Evolutionary conservation across 768 basidiomycete genomes (phyloP).

Genomic region (Russula dissimulans): DNA sequence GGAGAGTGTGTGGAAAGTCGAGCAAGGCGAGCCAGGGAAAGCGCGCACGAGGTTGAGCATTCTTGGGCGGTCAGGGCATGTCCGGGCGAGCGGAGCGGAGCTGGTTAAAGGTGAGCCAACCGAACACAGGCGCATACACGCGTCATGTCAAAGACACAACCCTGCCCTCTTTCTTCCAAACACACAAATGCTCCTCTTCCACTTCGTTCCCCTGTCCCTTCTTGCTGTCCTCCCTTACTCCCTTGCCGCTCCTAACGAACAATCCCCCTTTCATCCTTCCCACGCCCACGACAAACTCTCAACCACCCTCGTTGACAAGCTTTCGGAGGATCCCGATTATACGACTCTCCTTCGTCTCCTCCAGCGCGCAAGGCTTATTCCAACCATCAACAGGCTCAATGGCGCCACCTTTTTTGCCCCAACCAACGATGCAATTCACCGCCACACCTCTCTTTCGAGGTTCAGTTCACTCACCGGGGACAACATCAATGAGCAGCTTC

Average conservation of each 20-base stretch:
- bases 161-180: background rate
- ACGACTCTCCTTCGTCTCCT: slow-evolving; percentile 64
- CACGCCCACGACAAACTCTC: slow-evolving; percentile 27
- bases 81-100: no score
- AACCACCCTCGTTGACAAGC: slow-evolving; percentile 67
- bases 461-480: slow-evolving; percentile 44
- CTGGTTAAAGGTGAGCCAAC: background rate
- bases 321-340: slow-evolving; percentile 70
- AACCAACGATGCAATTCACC: slow-evolving; percentile 81
- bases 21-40: slow-evolving; percentile 44
- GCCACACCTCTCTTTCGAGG: slow-evolving; percentile 33
- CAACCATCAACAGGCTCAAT: slow-evolving; percentile 81
- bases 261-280: slow-evolving; percentile 26
- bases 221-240: slow-evolving; percentile 29
- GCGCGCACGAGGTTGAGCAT: slow-evolving; percentile 43
- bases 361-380: slow-evolving; percentile 80
- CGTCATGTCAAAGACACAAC: background rate
- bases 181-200: slow-evolving; percentile 8
- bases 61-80: no score
- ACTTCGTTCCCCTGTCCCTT: slow-evolving; percentile 4
- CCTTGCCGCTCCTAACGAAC: slow-evolving; percentile 32
- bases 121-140: background rate
- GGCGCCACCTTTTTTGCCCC: slow-evolving; percentile 88
- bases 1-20: slow-evolving; percentile 46
- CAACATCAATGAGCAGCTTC: slow-evolving; percentile 74